Conservation (phyloP, 306 rosid species). For the Pueraria montana region DNA sequence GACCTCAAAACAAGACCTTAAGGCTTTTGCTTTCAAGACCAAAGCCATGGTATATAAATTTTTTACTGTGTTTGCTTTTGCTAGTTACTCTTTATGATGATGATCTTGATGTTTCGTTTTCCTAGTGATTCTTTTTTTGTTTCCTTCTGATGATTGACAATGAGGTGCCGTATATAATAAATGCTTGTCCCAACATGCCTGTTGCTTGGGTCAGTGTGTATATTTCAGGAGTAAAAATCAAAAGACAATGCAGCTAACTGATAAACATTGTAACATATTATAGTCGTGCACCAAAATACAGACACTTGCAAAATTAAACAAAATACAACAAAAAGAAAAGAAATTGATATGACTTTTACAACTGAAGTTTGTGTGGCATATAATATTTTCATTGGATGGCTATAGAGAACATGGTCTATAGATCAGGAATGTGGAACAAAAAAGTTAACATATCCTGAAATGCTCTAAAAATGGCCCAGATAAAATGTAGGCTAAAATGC, state of each 20-base stretch:
- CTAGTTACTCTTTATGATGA: not conserved
- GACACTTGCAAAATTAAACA: not conserved
- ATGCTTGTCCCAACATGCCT: not conserved
- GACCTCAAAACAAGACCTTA: constrained; percentile 71
- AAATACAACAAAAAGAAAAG: not conserved
- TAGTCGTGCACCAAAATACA: not conserved
- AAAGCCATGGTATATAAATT: constrained; percentile 77
- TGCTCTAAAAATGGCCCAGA: not conserved
- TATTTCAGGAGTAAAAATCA: constrained; percentile 13
- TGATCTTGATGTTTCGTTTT: not conserved
- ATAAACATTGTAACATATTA: not conserved
- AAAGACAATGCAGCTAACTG: constrained; percentile 8
- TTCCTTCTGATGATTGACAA: constrained; percentile 25
- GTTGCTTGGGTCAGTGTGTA: constrained; percentile 12
- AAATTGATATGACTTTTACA: constrained; percentile 18
- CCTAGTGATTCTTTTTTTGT: not conserved
- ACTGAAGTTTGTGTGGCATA: constrained; percentile 2
- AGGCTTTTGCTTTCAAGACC: constrained; percentile 86
- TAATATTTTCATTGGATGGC: not conserved
- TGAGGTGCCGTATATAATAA: not conserved
- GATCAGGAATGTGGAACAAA: not conserved
- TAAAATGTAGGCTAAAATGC: constrained; percentile 22
- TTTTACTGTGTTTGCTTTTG: constrained; percentile 1
- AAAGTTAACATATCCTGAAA: not conserved
- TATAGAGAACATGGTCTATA: not conserved